phyloP scores from a whole-genome alignment of 192 early-diverging fungal genomes.

The Globomyces pollinis-pini region DNA sequence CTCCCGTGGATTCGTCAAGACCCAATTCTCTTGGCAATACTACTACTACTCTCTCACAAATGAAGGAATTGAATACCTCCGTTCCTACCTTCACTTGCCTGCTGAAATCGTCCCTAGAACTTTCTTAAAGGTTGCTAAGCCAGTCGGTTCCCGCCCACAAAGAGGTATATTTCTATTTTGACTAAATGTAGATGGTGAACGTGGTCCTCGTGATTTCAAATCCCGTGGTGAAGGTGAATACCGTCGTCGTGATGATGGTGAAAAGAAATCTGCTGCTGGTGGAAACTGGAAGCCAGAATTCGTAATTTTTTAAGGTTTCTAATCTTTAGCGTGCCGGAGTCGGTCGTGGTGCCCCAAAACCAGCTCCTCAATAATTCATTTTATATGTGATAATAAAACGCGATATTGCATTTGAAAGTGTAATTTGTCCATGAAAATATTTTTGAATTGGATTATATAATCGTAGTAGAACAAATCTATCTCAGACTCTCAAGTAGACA shows the following conservation, averaged over 20 bases:
- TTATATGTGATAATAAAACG: background rate
- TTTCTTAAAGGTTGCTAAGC: conserved; percentile 89
- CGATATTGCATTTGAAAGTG: too few species aligned
- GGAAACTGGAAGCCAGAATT: conserved; percentile 97
- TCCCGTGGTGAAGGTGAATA: conserved; percentile 37
- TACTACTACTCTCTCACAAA: conserved; percentile 99
- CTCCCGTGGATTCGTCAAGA: conserved; percentile 89
- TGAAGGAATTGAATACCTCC: conserved; percentile 95
- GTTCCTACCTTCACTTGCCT: conserved; percentile 94
- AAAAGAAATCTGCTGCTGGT: conserved; percentile 80
- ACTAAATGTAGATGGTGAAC: conserved; percentile 63
- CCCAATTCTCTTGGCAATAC: conserved; percentile 99
- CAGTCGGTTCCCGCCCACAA: conserved; percentile 55
- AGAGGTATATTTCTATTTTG: conserved; percentile 14
- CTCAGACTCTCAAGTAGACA: too few species aligned
- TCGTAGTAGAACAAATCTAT: too few species aligned
- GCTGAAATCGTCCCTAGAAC: conserved; percentile 94
- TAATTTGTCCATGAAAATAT: too few species aligned
- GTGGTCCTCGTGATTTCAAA: conserved; percentile 59
- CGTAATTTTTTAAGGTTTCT: conserved; percentile 43
- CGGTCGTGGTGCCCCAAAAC: conserved; percentile 62
- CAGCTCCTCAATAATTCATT: background rate
- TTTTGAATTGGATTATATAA: too few species aligned
- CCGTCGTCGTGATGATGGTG: conserved; percentile 71
- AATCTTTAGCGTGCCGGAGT: conserved; percentile 68